Evolutionary conservation across 306 rosid species (phyloP), one percentile per base, ranked within the genome.

Genomic region (Prunus salicina): DNA sequence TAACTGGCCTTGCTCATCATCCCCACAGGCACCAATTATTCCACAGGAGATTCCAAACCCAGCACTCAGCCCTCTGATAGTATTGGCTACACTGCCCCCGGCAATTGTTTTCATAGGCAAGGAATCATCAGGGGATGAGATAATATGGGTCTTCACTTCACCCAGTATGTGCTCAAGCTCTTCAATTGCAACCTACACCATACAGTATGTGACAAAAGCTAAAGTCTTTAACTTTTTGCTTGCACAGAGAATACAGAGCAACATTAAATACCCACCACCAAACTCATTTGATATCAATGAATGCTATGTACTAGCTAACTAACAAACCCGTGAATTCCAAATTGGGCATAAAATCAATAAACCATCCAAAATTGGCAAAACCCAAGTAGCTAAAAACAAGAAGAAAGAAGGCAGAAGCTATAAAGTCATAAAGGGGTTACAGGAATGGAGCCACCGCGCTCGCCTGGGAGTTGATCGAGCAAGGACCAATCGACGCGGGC

Each of bases 81-180:
- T 95, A 78, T 95, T 92, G 18, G 98, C 92, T 60, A 95, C 96
- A 65, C 98, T 95, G 27, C 98, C 98, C 47, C 97, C 97, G 0
- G 98, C 97, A 50, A 95, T 70, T 18, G 97, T 90, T 82, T 92
- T 90, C 20, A 89, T 70, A 5, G 85, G 55, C 52, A 86, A 78
- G 22, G 28, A 41, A 57, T 57, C 85, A 46, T 79, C 81, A 1
- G 74, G 77, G 19, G 77, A 78, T 9, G 87, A 69, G 13, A 73
- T 67, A 50, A 66, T 57, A 79, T 90, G 89, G 41, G 60, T 24
- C 27, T 88, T 88, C 81, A 95, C 83, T 78, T 84, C 90, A 10
- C 41, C 76, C 73, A 88, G 74, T 69, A 95, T 92, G 63, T 38
- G 27, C 72, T 89, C 89, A 67, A 95, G 96, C 64, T 95, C 96